Conservation (phyloP, 306 rosid genomes). For the Sindora glabra region DNA sequence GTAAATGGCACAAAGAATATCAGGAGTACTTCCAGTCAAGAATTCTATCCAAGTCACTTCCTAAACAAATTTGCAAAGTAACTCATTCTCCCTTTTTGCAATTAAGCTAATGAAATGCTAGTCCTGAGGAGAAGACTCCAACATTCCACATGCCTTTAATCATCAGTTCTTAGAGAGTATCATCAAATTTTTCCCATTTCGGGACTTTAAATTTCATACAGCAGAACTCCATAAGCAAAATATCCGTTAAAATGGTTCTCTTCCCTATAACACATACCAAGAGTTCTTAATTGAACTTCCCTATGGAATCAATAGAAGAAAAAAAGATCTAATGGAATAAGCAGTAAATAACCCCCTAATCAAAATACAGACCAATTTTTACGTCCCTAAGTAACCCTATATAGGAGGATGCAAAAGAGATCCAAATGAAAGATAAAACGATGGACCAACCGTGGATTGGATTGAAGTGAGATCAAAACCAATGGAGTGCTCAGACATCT, state of each 20-base stretch:
- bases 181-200: neutral
- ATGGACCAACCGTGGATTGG: slow-evolving; percentile 63
- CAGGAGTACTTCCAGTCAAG: neutral
- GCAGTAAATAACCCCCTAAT: neutral
- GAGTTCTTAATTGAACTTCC: neutral
- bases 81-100: neutral
- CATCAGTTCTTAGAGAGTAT: neutral
- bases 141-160: neutral
- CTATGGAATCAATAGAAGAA: neutral
- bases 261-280: neutral
- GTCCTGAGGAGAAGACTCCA: neutral
- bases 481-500: slow-evolving; percentile 84
- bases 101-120: neutral
- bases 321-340: neutral
- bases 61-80: neutral
- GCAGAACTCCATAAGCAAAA: neutral
- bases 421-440: neutral
- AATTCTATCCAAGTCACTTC: neutral
- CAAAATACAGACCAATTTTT: neutral
- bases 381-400: neutral
- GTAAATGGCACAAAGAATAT: neutral
- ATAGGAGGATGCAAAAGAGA: neutral
- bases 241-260: neutral
- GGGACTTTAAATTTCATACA: neutral
- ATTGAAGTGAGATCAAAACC: slow-evolving; percentile 67